Percentiles rank a stretch among this genome's conserved stretches.
Conservation (phyloP, 1,284 basidiomycete species). For the Rhodotorula glutinis region DNA sequence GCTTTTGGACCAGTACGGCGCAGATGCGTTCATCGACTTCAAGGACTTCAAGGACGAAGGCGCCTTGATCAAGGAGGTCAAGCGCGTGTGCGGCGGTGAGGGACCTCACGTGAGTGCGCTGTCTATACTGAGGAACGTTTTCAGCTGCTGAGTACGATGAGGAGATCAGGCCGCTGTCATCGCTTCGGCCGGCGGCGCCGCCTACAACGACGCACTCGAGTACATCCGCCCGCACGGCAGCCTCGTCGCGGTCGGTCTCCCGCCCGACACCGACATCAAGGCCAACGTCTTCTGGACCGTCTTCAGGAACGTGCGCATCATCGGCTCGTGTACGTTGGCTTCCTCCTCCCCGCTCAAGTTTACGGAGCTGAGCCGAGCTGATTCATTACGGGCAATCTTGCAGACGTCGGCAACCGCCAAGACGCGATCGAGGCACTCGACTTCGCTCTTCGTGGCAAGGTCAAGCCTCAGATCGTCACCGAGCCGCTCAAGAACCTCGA, state of each 20-base stretch:
- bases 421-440: constrained; percentile 47
- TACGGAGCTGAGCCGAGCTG: background rate
- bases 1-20: constrained; percentile 31
- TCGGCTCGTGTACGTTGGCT: constrained; percentile 2
- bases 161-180: constrained; percentile 73
- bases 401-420: constrained; percentile 46
- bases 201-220: constrained; percentile 38
- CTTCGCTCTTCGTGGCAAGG: constrained; percentile 45
- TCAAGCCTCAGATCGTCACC: constrained; percentile 51
- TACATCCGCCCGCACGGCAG: constrained; percentile 40
- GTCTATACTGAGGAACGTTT: too few species aligned
- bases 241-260: constrained; percentile 41
- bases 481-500: constrained; percentile 42
- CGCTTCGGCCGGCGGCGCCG: constrained; percentile 57
- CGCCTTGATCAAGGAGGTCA: constrained; percentile 30
- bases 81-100: constrained; percentile 32
- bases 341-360: background rate
- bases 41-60: constrained; percentile 9
- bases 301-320: constrained; percentile 54
- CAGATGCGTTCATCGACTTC: constrained; percentile 41
- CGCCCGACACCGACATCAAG: constrained; percentile 50
- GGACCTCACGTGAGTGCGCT: constrained; percentile 31
- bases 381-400: constrained; percentile 6
- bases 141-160: too few species aligned
- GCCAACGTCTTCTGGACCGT: constrained; percentile 71